phyloP scores from a whole-genome alignment of 306 rosid genomes.

The Gillenia trifoliata region DNA sequence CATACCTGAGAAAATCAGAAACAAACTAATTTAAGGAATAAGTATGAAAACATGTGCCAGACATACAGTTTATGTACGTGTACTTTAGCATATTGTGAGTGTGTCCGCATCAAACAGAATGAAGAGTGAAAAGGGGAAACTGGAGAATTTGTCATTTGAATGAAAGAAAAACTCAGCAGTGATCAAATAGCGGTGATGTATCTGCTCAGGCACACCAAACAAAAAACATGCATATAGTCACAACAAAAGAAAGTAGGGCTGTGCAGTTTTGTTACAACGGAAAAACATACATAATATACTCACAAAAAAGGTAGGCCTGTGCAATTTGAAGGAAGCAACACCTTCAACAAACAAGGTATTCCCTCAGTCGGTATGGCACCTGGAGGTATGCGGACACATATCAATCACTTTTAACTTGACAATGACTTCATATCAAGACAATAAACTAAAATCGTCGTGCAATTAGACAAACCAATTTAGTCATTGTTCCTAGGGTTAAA shows the following conservation, averaged over 20 bases:
- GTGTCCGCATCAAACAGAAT: neutral
- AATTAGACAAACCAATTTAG: constrained; percentile 75
- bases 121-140: neutral
- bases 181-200: too few species aligned
- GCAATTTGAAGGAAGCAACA: constrained; percentile 77
- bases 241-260: too few species aligned
- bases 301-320: constrained; percentile 71
- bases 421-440: neutral
- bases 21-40: neutral
- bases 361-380: constrained; percentile 94
- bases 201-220: too few species aligned
- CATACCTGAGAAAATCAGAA: constrained; percentile 51
- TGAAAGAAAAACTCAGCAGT: neutral
- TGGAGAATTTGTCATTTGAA: neutral
- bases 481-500: constrained; percentile 74
- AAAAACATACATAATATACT: too few species aligned
- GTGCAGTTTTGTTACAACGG: too few species aligned
- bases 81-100: neutral
- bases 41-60: neutral
- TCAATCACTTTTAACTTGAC: neutral
- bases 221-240: neutral
- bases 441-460: too few species aligned
- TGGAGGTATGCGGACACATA: constrained; percentile 20
- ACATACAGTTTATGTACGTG: neutral
- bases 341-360: constrained; percentile 89